Evolutionary conservation across 371 early-diverging fungal genomes (phyloP).

Genomic region (Mucor sp.): DNA sequence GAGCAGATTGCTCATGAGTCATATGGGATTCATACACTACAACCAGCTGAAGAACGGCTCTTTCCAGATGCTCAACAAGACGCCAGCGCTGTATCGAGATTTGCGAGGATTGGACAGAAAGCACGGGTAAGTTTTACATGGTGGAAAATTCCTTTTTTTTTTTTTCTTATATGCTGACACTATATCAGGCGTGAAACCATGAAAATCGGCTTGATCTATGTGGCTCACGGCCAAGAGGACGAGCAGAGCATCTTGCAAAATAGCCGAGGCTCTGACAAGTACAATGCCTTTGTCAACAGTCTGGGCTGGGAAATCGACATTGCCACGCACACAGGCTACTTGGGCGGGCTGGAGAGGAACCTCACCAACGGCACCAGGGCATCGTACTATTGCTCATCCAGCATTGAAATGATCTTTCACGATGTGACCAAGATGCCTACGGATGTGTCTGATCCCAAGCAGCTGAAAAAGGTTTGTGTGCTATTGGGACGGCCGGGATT

Average conservation of each 20-base stretch:
- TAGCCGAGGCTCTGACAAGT: slow-evolving; percentile 62
- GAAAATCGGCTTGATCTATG: slow-evolving; percentile 91
- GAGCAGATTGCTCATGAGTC: slow-evolving; percentile 71
- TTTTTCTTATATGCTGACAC: not conserved
- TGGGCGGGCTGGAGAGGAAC: slow-evolving; percentile 86
- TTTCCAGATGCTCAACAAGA: slow-evolving; percentile 69
- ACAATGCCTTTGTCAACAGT: slow-evolving; percentile 81
- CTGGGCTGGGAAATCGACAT: slow-evolving; percentile 88
- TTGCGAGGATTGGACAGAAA: slow-evolving; percentile 78
- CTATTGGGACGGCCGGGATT: not conserved
- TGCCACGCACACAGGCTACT: slow-evolving; percentile 81
- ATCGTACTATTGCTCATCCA: slow-evolving; percentile 82
- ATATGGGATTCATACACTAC: slow-evolving; percentile 74
- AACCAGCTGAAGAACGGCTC: slow-evolving; percentile 72
- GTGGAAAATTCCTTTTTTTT: not conserved
- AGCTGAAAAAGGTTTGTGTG: slow-evolving; percentile 78
- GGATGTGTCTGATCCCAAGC: slow-evolving; percentile 75
- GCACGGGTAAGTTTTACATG: slow-evolving; percentile 55
- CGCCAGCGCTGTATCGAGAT: slow-evolving; percentile 71
- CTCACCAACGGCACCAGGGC: slow-evolving; percentile 78
- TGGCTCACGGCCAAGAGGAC: slow-evolving; percentile 89
- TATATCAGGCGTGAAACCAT: slow-evolving; percentile 73
- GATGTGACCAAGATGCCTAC: slow-evolving; percentile 92
- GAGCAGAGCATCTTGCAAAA: slow-evolving; percentile 86
- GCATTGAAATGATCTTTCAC: slow-evolving; percentile 90